Base-by-base conservation (phyloP, 1,284 basidiomycete genomes). In the Melanopsichium pennsylvanicum region DNA sequence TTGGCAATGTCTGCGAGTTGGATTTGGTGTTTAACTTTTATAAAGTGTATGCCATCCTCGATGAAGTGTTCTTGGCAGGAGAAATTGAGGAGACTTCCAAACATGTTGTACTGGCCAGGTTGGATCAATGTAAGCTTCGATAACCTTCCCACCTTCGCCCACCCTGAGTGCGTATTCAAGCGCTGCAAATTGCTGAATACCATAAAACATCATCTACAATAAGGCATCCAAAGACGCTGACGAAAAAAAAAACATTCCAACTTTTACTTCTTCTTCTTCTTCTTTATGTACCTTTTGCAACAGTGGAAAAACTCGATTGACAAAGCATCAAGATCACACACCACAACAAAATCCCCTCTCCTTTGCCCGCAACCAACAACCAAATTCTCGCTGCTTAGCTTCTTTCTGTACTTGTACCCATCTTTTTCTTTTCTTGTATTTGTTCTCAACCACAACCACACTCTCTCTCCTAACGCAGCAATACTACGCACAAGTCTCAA, bases 11-110 rank as follows among this genome's bases (percentile, higher is more conserved):
- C 0, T 97, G 94, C 83, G 94, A 97, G 82, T 86, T 97, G 16
- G 86, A 98, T 79, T 86, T 98, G 3, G 95, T 98, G 2, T 98
- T 97, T 85, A 97, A 97, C 79, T 98, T 98, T 82, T 97, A 97
- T 84, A 97, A 97, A 85, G 93, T 89, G 52, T 97, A 97, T 75
- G 92, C 96, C 1, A 97, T 98, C 51, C 85, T 98, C 52, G 96
- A 98, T 81, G 95, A 98, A 79, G 92, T 97, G 39, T 97, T 98
- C 84, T 85, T 98, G n/a, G 95, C 95, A 2, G 96, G 96, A 12
- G 95, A 97, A 83, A 91, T 98, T 40, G 93, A 97, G 83, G 96
- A 98, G 83, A 97, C 95, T 19, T 93, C 90, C 81, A 97, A 97
- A 81, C 90, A 93, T 46, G 94, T 97, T 16, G 93, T 98, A 0